Evolutionary conservation across 148 eudicot species (phyloP), one percentile per base, ranked within the genome.

Genomic region (Camellia sinensis): DNA sequence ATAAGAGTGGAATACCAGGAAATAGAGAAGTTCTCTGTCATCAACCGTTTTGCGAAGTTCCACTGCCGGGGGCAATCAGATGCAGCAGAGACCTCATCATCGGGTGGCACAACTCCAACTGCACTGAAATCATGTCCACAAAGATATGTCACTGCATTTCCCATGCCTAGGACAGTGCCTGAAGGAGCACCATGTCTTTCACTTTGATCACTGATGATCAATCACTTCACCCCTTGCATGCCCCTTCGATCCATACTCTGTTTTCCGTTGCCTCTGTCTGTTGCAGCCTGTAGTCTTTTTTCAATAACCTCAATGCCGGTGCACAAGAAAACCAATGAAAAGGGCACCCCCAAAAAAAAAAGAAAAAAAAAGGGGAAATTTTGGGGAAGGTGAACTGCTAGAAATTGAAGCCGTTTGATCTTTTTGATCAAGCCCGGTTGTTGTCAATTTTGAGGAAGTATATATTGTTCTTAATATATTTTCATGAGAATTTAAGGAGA

Each of bases 31-130:
- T 86, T 91, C 59, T 83, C 86, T 19, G 77, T 85, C 67, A 87
- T 83, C 41, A 91, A 89, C 80, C 91, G 90, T 17, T 89, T 87
- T 62, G 94, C 89, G 14, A 91, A 83, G 85, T 89, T 87, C 77
- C 93, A 88, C 80, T 77, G 76, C 67, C 80, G 84, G 75, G 80
- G 76, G 5, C 83, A 62, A 12, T 66, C 78, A 37, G 74, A 54
- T n/a, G 62, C 80, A 61, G 76, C 73, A 54, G 84, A 82, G 46
- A 43, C 80, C 19, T 67, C 88, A 70, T 79, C 90, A 21, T 80
- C 86, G 3, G 66, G 84, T 71, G 83, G 74, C 60, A 18, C 82
- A 57, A 22, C 86, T 64, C 13, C 59, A 18, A 43, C 81, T 74
- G 18, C 45, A 37, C 70, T 7, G 17, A 88, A 71, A 80, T 18